Evolutionary conservation across 169 alveolate genomes (phyloP).

Genomic region (Plasmodium gallinaceum): DNA sequence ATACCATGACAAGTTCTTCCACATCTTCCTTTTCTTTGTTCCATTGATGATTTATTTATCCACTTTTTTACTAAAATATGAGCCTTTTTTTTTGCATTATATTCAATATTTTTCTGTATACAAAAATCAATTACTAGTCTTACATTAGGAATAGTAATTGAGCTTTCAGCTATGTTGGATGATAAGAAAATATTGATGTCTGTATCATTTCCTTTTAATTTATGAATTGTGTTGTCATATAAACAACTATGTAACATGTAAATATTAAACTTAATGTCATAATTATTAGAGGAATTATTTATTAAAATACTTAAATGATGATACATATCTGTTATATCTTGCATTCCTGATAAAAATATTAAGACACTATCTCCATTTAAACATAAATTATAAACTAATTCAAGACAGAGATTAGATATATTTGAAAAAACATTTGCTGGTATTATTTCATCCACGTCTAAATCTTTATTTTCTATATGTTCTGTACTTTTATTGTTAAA

Average conservation of each 20-base stretch:
- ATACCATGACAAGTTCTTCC: slow-evolving; percentile 66
- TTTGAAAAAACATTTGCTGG: slow-evolving; percentile 62
- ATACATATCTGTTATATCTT: slow-evolving; percentile 50
- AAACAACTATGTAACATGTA: slow-evolving; percentile 56
- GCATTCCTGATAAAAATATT: slow-evolving; percentile 59
- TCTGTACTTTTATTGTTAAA: slow-evolving; percentile 1
- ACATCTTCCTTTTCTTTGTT: slow-evolving; percentile 58
- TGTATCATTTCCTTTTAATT: slow-evolving; percentile 15
- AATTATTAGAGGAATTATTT: slow-evolving; percentile 2
- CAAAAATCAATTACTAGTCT: slow-evolving; percentile 55
- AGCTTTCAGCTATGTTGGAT: slow-evolving; percentile 40
- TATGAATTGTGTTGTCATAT: slow-evolving; percentile 23
- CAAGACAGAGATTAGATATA: slow-evolving; percentile 26
- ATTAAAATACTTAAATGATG: slow-evolving; percentile 36
- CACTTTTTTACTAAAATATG: slow-evolving; percentile 35
- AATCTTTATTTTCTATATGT: not conserved
- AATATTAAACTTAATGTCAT: slow-evolving; percentile 1
- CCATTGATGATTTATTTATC: slow-evolving; percentile 61
- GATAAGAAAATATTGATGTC: slow-evolving; percentile 37
- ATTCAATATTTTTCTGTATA: slow-evolving; percentile 48
- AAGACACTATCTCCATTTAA: slow-evolving; percentile 49
- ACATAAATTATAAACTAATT: slow-evolving; percentile 39
- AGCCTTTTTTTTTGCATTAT: slow-evolving; percentile 28
- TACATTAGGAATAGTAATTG: slow-evolving; percentile 55
- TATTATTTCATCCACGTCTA: slow-evolving; percentile 29